phyloP scores from a whole-genome alignment of 768 basidiomycete genomes.

The Sarcodon sp. region DNA sequence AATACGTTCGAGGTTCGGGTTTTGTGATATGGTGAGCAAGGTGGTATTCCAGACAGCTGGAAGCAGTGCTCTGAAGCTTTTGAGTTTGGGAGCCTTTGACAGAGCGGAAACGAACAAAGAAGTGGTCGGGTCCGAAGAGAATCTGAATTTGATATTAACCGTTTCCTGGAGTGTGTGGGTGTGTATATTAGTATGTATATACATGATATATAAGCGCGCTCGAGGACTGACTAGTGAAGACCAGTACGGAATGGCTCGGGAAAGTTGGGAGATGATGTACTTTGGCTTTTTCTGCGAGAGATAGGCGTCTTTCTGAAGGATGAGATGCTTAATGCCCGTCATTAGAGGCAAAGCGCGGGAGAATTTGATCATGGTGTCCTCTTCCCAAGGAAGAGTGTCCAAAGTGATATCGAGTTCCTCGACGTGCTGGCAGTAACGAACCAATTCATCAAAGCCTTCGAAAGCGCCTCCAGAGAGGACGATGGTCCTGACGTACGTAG shows the following conservation, averaged over 20 bases:
- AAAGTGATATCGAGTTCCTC: conserved; percentile 28
- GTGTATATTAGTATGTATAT: neutral
- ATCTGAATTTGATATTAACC: conserved; percentile 40
- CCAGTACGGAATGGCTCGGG: conserved; percentile 31
- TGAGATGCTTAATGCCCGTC: conserved; percentile 27
- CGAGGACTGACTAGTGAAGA: conserved; percentile 29
- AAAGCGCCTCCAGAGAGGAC: conserved; percentile 26
- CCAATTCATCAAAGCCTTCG: conserved; percentile 24
- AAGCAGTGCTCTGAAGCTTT: conserved; percentile 36
- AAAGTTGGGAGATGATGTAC: conserved; percentile 31
- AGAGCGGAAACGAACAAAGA: conserved; percentile 21
- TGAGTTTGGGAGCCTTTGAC: conserved; percentile 28
- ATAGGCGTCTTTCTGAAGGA: conserved; percentile 43
- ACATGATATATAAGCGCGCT: neutral
- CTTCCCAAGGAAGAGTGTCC: conserved; percentile 8
- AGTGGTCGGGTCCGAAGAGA: conserved; percentile 30
- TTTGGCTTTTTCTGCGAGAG: conserved; percentile 36
- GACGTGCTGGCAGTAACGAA: conserved; percentile 15
- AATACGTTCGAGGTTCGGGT: conserved; percentile 35
- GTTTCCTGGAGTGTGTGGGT: conserved; percentile 27
- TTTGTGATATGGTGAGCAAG: conserved; percentile 28
- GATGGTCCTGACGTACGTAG: conserved; percentile 26
- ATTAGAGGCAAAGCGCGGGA: conserved; percentile 27
- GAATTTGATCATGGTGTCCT: conserved; percentile 13
- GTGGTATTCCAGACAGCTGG: conserved; percentile 48